These are phyloP conservation scores for Goffeauzyma gilvescens DNA, from an alignment of 768 basidiomycete species.

Conservation along the genomic window DNA sequence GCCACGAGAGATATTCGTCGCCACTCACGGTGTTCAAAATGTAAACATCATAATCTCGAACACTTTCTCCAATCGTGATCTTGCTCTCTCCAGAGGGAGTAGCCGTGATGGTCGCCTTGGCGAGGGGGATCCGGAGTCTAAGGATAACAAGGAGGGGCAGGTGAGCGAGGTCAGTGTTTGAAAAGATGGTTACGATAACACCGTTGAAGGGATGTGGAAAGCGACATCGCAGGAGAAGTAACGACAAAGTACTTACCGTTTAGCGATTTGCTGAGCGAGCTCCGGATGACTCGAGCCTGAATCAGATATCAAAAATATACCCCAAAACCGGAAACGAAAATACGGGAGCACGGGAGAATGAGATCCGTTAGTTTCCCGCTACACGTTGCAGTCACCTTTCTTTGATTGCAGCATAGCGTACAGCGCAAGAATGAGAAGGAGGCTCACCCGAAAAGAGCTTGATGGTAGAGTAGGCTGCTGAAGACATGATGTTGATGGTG, in stretches of 20 bases:
- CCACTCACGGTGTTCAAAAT: constrained; percentile 53
- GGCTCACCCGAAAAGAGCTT: constrained; percentile 34
- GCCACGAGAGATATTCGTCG: no score
- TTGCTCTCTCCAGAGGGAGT: constrained; percentile 67
- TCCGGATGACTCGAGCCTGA: constrained; percentile 94
- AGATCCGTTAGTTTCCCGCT: background rate
- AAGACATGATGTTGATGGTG: constrained; percentile 21
- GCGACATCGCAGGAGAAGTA: no score
- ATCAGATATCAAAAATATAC: background rate
- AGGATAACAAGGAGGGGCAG: constrained; percentile 8
- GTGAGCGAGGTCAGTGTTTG: background rate
- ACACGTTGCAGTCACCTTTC: no score
- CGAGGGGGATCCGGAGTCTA: constrained; percentile 73
- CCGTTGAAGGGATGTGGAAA: no score
- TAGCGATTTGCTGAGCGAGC: constrained; percentile 84
- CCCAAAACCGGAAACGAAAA: background rate
- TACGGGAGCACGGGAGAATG: background rate
- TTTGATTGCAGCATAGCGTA: background rate
- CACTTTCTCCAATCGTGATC: constrained; percentile 82
- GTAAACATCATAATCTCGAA: constrained; percentile 96
- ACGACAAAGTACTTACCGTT: constrained; percentile 82
- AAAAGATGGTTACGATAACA: no score
- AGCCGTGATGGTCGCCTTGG: constrained; percentile 46
- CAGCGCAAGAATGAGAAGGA: background rate
- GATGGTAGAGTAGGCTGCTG: constrained; percentile 32